Evolutionary conservation across 495 filamentous ascomycete species (phyloP), one percentile per base, ranked within the genome.

Genomic region (Darksidea phi): DNA sequence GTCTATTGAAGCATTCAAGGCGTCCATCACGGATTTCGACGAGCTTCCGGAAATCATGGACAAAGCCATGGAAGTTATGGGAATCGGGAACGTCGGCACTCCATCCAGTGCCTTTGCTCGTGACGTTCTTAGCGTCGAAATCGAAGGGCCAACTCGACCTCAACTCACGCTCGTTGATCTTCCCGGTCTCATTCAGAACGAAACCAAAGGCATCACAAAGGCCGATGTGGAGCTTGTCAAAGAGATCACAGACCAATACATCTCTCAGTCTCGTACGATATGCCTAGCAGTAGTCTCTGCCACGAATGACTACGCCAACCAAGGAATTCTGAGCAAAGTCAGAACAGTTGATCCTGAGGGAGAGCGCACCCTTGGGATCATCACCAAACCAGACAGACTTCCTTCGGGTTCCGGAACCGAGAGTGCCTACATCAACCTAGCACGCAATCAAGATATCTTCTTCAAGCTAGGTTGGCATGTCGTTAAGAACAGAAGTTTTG

Each of bases 351-450:
- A 75, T 48, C 49, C 48, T n/a, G 8, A 13, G 1, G 66, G 61
- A 3, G 25, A 52, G 18, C 67, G 71, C 6, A 73, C 72, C 0
- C 23, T 75, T 1, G 71, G 72, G 0, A 66, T 75, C 48, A 73
- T 75, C 53, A 75, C 72, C 5, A 75, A 75, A 42, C 72, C 72
- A 1, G 71, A 74, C 52, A 53, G 24, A 0, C 46, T 74, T n/a
- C 48, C 67, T 34, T 18, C 24, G 7, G 66, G 63, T 17, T 71
- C 70, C 18, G 61, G 61, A 0, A 69, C 47, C 25, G 71, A 74
- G 52, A 21, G 15, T 15, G 15, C n/a, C 0, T 71, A 52, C 50
- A 17, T 72, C 1, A 37, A 48, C 6, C 54, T 72, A 15, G 71
- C 68, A 3, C 28, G 59, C 15, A 72, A 74, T 28, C 26, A 64